Conservation (phyloP, 176 grass and related monocot genomes). For the Triticum timopheevii region DNA sequence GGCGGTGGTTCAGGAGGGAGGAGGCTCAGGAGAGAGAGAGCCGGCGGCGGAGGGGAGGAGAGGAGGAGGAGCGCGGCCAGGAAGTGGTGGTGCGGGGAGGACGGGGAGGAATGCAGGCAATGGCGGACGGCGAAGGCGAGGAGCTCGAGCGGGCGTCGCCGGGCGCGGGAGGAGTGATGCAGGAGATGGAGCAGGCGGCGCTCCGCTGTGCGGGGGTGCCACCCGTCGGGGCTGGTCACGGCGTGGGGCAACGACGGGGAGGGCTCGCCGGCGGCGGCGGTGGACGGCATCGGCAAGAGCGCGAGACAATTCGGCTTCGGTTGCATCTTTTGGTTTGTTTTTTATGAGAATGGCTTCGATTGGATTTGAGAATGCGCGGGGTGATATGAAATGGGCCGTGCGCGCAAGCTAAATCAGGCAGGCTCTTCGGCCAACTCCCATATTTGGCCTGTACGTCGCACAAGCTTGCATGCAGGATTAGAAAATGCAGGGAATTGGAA, state of each 20-base stretch:
- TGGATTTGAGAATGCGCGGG: neutral
- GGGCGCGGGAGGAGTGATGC: constrained; percentile 32
- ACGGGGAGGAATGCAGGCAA: constrained; percentile 21
- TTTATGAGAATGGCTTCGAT: neutral
- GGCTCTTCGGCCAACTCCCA: neutral
- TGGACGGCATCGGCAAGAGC: neutral
- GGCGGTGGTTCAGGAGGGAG: constrained; percentile 20
- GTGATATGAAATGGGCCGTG: neutral
- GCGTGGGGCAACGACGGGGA: neutral
- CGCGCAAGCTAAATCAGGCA: neutral
- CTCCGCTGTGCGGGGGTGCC: constrained; percentile 42
- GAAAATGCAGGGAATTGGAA: too few species aligned
- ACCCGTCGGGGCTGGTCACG: constrained; percentile 35
- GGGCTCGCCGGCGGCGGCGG: constrained; percentile 13
- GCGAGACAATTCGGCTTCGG: neutral
- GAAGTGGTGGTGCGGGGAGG: constrained; percentile 40
- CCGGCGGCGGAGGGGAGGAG: constrained; percentile 18
- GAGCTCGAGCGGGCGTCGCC: constrained; percentile 38
- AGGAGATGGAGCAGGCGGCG: constrained; percentile 54
- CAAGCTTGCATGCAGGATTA: neutral
- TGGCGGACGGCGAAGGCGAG: constrained; percentile 49
- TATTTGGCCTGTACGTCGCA: neutral
- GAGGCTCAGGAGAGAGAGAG: constrained; percentile 13
- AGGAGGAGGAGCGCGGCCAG: constrained; percentile 52
- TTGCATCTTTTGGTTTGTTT: too few species aligned